phyloP scores from a whole-genome alignment of 2,329 filamentous ascomycete genomes.

The Neopestalotiopsis sp. region DNA sequence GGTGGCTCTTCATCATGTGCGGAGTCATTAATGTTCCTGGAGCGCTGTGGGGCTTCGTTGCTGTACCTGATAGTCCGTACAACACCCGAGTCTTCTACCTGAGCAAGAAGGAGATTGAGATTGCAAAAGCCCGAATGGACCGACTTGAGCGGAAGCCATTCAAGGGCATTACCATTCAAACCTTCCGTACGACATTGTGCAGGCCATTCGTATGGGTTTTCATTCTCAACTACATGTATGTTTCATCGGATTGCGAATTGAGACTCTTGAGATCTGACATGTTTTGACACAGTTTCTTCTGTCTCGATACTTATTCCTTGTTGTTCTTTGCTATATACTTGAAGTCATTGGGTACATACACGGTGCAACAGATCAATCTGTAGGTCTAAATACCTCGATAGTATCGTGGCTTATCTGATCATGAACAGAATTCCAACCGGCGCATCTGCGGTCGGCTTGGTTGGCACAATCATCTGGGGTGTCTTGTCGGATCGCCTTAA shows the following conservation, averaged over 20 bases:
- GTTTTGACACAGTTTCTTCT: not conserved
- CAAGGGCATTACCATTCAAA: not conserved
- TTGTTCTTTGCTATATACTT: constrained; percentile 12
- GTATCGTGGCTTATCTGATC: not conserved
- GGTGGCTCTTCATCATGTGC: constrained; percentile 2
- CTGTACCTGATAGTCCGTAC: not conserved
- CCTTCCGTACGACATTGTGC: not conserved
- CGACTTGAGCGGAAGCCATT: not conserved
- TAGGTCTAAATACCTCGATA: not conserved
- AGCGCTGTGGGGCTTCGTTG: not conserved
- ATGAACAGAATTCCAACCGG: constrained; percentile 7
- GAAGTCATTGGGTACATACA: constrained; percentile 3
- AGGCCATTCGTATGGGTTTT: constrained; percentile 10
- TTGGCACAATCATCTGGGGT: constrained; percentile 4
- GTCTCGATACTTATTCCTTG: constrained; percentile 6
- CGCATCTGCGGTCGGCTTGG: constrained; percentile 3
- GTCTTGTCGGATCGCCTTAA: constrained; percentile 4
- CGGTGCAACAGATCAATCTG: constrained; percentile 8
- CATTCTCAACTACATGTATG: constrained; percentile 8
- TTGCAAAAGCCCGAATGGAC: not conserved
- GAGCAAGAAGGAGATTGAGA: not conserved
- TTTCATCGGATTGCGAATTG: not conserved
- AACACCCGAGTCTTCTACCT: constrained; percentile 3
- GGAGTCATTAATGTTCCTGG: constrained; percentile 1
- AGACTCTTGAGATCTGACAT: not conserved